A percentile compares a stretch with the other conserved stretches of the same genome.
These are phyloP conservation scores for Phytopythium sindhum DNA, from an alignment of 352 stramenopile species.

Conservation along the genomic window DNA sequence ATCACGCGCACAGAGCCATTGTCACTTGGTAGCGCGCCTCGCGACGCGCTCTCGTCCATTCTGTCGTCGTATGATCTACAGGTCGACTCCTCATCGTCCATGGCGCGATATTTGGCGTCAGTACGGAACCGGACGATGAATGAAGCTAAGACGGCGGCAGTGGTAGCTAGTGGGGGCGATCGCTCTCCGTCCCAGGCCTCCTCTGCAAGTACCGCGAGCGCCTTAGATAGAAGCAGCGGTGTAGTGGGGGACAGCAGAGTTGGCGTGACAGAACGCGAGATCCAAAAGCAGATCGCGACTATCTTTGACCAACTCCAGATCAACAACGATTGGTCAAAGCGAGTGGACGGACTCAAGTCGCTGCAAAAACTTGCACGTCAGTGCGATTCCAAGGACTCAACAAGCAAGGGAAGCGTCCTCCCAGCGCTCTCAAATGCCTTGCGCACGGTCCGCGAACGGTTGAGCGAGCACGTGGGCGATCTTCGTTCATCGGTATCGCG, in stretches of 20 bases:
- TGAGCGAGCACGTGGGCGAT: slow-evolving; percentile 74
- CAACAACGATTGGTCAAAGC: slow-evolving; percentile 75
- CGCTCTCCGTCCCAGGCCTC: slow-evolving; percentile 46
- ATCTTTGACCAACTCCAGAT: slow-evolving; percentile 56
- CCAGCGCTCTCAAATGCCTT: slow-evolving; percentile 36
- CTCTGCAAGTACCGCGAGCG: slow-evolving; percentile 29
- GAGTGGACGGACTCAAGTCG: slow-evolving; percentile 63
- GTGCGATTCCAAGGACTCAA: slow-evolving; percentile 36
- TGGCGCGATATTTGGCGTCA: slow-evolving; percentile 48
- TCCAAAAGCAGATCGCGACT: slow-evolving; percentile 53
- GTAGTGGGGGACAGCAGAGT: slow-evolving; percentile 3
- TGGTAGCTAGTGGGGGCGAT: slow-evolving; percentile 12
- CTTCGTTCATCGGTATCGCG: slow-evolving; percentile 74
- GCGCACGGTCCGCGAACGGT: slow-evolving; percentile 49
- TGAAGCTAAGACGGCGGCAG: slow-evolving; percentile 24
- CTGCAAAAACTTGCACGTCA: slow-evolving; percentile 53
- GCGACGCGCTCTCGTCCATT: slow-evolving; percentile 35
- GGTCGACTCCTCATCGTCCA: slow-evolving; percentile 42
- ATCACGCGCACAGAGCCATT: not conserved
- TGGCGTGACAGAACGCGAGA: slow-evolving; percentile 42
- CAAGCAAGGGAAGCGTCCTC: slow-evolving; percentile 4
- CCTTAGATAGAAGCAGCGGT: slow-evolving; percentile 11
- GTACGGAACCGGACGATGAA: slow-evolving; percentile 40
- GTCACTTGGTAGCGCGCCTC: slow-evolving; percentile 2
- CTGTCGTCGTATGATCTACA: slow-evolving; percentile 47